Conservation (phyloP, 257 asterid genomes). For the Perilla frutescens region DNA sequence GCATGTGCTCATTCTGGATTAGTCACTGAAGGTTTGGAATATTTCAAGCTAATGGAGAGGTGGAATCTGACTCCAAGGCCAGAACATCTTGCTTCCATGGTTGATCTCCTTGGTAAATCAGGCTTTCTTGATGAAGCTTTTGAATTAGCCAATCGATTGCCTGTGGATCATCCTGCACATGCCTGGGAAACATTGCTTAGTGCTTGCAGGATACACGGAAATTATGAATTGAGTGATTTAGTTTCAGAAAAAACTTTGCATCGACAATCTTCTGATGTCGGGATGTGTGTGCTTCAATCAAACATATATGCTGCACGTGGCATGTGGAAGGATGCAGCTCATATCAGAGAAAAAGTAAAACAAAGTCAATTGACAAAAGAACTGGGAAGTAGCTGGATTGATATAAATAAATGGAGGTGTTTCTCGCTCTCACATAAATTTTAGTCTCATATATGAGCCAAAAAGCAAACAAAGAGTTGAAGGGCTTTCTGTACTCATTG, state of each 20-base stretch:
- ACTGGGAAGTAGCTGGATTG: constrained; percentile 72
- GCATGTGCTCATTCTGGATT: constrained; percentile 82
- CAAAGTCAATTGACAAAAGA: constrained; percentile 49
- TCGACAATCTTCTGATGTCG: constrained; percentile 50
- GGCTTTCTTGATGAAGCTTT: constrained; percentile 67
- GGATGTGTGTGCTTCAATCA: constrained; percentile 60
- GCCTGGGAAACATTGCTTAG: constrained; percentile 64
- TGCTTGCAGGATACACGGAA: constrained; percentile 69
- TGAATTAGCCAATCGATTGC: constrained; percentile 49
- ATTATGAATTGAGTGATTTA: constrained; percentile 50
- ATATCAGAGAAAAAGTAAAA: constrained; percentile 51
- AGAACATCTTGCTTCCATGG: constrained; percentile 65
- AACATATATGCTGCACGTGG: constrained; percentile 70
- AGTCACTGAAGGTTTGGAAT: constrained; percentile 54
- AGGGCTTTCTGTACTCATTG: constrained; percentile 39
- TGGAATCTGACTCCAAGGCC: constrained; percentile 60
- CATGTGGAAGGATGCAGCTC: constrained; percentile 68
- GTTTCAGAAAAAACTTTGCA: constrained; percentile 45
- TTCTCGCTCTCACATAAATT: constrained; percentile 47
- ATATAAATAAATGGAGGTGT: constrained; percentile 58
- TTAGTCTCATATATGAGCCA: constrained; percentile 44
- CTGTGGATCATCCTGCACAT: constrained; percentile 53
- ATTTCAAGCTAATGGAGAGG: constrained; percentile 52
- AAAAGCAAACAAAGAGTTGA: constrained; percentile 36
- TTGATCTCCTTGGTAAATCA: constrained; percentile 70